Conservation (phyloP, 768 basidiomycete genomes). For the Rickenella mellea region DNA sequence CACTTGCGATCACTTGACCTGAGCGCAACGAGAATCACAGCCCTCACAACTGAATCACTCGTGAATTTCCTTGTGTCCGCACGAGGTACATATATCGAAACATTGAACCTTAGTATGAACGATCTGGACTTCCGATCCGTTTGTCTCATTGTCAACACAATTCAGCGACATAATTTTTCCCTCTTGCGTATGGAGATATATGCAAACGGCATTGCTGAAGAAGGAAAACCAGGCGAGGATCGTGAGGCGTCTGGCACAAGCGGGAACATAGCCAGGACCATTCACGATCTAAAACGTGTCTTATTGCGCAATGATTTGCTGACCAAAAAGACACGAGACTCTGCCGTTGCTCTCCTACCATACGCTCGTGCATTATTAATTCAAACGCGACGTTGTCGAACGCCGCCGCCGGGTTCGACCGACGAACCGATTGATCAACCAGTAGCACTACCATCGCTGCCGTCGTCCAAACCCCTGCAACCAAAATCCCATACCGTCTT, state of each 20-base stretch:
- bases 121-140: constrained; percentile 36
- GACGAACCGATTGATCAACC: neutral
- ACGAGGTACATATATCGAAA: constrained; percentile 35
- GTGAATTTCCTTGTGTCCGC: constrained; percentile 40
- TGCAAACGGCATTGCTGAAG: constrained; percentile 24
- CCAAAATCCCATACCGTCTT: constrained; percentile 14
- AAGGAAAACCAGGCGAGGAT: neutral
- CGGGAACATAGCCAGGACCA: constrained; percentile 16
- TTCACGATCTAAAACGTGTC: constrained; percentile 21
- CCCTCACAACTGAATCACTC: constrained; percentile 30
- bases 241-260: constrained; percentile 2
- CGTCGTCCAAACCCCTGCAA: neutral
- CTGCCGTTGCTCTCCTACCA: constrained; percentile 41
- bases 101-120: constrained; percentile 49
- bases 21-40: constrained; percentile 40
- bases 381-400: constrained; percentile 5
- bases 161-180: constrained; percentile 36
- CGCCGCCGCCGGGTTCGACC: neutral
- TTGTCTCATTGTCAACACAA: constrained; percentile 32
- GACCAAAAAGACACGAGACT: constrained; percentile 27
- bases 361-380: constrained; percentile 43
- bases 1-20: constrained; percentile 46
- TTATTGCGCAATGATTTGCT: constrained; percentile 35
- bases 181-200: constrained; percentile 41
- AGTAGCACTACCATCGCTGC: neutral